A percentile compares a stretch with the other conserved stretches of the same genome.
phyloP scores from a whole-genome alignment of 768 basidiomycete genomes.

The Tricholoma flavovirens region DNA sequence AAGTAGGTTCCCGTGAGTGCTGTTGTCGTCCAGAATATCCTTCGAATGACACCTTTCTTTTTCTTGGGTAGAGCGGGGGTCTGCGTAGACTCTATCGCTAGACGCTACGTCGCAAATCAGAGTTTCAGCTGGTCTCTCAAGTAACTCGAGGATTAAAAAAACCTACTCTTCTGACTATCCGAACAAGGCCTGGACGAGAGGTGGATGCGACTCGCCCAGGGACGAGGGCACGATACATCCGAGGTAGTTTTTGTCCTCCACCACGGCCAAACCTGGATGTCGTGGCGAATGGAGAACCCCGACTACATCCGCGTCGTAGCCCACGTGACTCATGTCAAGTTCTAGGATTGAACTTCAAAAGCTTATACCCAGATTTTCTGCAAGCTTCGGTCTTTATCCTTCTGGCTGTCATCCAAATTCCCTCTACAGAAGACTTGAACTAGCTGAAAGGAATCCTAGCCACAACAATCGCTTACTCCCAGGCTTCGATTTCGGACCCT shows the following conservation, averaged over 20 bases:
- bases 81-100: constrained; percentile 51
- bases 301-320: constrained; percentile 33
- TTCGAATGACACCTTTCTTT: constrained; percentile 49
- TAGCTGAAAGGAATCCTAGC: constrained; percentile 47
- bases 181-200: constrained; percentile 41
- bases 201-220: constrained; percentile 44
- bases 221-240: constrained; percentile 55
- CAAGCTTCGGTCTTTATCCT: too few relatives aligned
- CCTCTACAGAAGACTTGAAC: constrained; percentile 32
- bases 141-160: neutral
- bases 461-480: constrained; percentile 67
- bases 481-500: constrained; percentile 69
- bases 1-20: constrained; percentile 74
- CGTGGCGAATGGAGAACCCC: constrained; percentile 22
- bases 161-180: constrained; percentile 57
- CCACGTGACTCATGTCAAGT: constrained; percentile 15
- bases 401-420: neutral
- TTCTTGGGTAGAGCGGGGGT: constrained; percentile 37
- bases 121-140: neutral
- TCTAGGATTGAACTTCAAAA: too few relatives aligned
- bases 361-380: too few relatives aligned
- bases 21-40: constrained; percentile 62
- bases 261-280: neutral
- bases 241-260: constrained; percentile 11
- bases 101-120: constrained; percentile 36